phyloP scores from a whole-genome alignment of 2,329 filamentous ascomycete species.

The Sporothrix protearum region DNA sequence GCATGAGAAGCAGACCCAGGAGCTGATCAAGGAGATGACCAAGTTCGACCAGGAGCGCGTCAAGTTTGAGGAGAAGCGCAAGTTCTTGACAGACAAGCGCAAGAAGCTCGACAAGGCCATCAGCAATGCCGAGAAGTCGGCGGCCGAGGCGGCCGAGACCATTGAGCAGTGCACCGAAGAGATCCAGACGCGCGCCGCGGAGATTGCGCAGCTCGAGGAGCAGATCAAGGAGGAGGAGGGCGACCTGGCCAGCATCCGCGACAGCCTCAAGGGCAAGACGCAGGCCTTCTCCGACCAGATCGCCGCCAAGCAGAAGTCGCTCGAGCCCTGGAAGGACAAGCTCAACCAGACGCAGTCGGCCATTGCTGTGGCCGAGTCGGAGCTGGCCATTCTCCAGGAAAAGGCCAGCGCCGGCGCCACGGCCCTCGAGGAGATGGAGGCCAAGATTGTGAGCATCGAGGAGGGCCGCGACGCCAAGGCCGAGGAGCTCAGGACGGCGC shows the following conservation, averaged over 20 bases:
- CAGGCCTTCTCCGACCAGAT: slow-evolving; percentile 93
- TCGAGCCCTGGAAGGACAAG: slow-evolving; percentile 95
- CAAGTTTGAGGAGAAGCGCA: slow-evolving; percentile 96
- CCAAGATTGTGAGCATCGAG: slow-evolving; percentile 71
- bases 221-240: slow-evolving; percentile 75
- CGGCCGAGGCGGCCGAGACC: slow-evolving; percentile 69
- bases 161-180: slow-evolving; percentile 75
- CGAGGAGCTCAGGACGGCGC: slow-evolving; percentile 70
- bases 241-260: slow-evolving; percentile 77
- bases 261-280: slow-evolving; percentile 89
- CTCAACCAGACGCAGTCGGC: slow-evolving; percentile 94
- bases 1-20: slow-evolving; percentile 77
- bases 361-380: slow-evolving; percentile 91
- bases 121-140: slow-evolving; percentile 68
- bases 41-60: slow-evolving; percentile 95
- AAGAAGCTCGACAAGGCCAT: slow-evolving; percentile 94
- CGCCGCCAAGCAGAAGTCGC: slow-evolving; percentile 81
- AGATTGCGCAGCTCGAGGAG: slow-evolving; percentile 72
- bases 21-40: slow-evolving; percentile 77
- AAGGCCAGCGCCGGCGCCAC: slow-evolving; percentile 83
- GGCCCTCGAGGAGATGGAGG: slow-evolving; percentile 76
- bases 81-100: slow-evolving; percentile 84
- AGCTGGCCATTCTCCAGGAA: slow-evolving; percentile 86
- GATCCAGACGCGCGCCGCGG: slow-evolving; percentile 69
- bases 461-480: slow-evolving; percentile 68